phyloP scores from a whole-genome alignment of 352 stramenopile species.

The Albugo candida region DNA sequence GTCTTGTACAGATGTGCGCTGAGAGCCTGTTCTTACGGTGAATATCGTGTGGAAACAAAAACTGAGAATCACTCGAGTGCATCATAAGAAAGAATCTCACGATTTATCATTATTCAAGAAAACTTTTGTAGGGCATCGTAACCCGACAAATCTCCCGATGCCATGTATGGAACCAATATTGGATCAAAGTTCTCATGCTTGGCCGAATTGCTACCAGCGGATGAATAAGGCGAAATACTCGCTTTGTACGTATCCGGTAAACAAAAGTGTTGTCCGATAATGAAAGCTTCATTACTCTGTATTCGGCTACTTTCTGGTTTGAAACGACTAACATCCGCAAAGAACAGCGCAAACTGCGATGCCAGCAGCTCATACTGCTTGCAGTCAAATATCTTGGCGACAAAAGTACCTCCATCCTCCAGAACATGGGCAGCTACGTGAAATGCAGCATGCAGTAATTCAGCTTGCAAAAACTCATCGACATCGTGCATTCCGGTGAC shows the following conservation, averaged over 20 bases:
- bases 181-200: constrained; percentile 27
- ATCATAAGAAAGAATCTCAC: background rate
- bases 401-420: constrained; percentile 85
- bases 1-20: no score
- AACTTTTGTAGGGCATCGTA: constrained; percentile 29
- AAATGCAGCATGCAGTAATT: constrained; percentile 92
- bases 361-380: constrained; percentile 92
- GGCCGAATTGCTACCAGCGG: constrained; percentile 36
- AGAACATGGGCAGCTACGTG: constrained; percentile 96
- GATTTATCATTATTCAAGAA: background rate
- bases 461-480: constrained; percentile 95
- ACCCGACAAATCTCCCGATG: constrained; percentile 85
- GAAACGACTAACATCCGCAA: constrained; percentile 86
- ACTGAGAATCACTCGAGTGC: no score
- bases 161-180: constrained; percentile 78
- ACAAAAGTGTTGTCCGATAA: constrained; percentile 90
- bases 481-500: constrained; percentile 99
- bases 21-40: no score
- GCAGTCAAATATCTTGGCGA: constrained; percentile 98
- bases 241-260: constrained; percentile 57
- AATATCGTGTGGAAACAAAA: no score
- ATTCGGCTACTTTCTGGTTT: constrained; percentile 95
- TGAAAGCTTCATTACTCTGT: constrained; percentile 91
- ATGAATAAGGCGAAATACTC: constrained; percentile 71
- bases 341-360: constrained; percentile 91